Evolutionary conservation across 2,329 filamentous ascomycete genomes (phyloP).

Genomic region (Verticillium zaregamsianum): DNA sequence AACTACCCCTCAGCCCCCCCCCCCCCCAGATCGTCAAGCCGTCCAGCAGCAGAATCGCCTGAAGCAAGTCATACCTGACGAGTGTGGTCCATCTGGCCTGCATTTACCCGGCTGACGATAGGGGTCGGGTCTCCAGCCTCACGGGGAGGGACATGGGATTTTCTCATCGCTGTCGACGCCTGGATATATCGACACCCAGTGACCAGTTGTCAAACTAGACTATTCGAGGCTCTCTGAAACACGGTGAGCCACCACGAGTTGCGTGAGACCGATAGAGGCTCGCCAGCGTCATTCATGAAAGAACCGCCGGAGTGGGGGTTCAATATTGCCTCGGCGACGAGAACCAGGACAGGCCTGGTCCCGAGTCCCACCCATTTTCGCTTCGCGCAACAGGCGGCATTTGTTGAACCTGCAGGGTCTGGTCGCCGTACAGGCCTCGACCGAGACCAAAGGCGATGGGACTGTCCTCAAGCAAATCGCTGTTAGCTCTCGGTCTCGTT

Average conservation of each 20-base stretch:
- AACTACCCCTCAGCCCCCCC: neutral
- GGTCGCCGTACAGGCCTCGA: neutral
- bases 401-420: neutral
- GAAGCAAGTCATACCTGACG: too few species aligned
- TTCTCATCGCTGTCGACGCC: neutral
- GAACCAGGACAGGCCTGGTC: neutral
- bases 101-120: neutral
- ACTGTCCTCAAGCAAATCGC: neutral
- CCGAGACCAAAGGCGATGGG: neutral
- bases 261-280: neutral
- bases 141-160: neutral
- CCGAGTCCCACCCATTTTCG: neutral
- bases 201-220: neutral
- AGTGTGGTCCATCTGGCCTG: neutral
- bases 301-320: neutral
- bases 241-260: neutral
- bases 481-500: neutral
- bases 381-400: neutral
- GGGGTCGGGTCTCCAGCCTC: neutral
- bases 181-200: neutral
- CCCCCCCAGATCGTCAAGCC: neutral
- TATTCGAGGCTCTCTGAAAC: neutral
- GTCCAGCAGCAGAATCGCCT: neutral
- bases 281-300: neutral
- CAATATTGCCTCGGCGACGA: neutral